phyloP scores from a whole-genome alignment of 805 yeast genomes.

The Kodamaea sagamina region DNA sequence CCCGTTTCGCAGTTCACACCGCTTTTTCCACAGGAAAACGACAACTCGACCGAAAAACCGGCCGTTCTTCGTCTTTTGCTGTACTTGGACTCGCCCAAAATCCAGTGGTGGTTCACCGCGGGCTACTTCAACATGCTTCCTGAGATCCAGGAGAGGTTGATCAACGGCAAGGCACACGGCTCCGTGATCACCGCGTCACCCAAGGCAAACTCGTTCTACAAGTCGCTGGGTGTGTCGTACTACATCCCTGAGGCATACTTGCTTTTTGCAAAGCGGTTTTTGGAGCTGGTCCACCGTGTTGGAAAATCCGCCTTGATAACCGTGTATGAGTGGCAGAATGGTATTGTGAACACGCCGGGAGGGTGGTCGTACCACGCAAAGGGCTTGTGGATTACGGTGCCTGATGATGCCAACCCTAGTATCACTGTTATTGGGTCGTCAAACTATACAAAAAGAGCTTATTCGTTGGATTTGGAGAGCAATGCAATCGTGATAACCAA shows the following conservation, averaged over 20 bases:
- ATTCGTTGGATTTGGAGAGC: constrained; percentile 82
- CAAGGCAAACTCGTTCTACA: constrained; percentile 89
- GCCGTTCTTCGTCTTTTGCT: constrained; percentile 64
- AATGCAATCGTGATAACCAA: constrained; percentile 79
- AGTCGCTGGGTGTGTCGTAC: constrained; percentile 78
- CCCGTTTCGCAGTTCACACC: constrained; percentile 94
- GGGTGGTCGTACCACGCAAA: constrained; percentile 99
- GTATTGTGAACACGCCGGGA: constrained; percentile 71
- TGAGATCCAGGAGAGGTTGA: constrained; percentile 58
- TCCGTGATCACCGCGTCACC: constrained; percentile 89
- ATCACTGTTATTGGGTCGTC: constrained; percentile 89
- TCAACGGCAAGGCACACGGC: constrained; percentile 61
- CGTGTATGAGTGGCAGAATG: constrained; percentile 84
- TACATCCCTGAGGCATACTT: constrained; percentile 86
- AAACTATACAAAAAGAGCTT: constrained; percentile 89
- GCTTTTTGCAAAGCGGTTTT: constrained; percentile 68
- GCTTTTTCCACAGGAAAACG: constrained; percentile 57
- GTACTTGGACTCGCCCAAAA: constrained; percentile 51
- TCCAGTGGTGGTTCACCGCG: constrained; percentile 87
- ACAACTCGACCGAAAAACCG: constrained; percentile 76
- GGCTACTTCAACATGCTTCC: constrained; percentile 94
- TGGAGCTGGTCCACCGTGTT: constrained; percentile 48
- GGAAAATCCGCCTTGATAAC: constrained; percentile 49
- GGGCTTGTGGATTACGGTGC: constrained; percentile 80
- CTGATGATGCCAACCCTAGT: constrained; percentile 60